These are phyloP conservation scores for Talaromyces ruber DNA, from an alignment of 495 filamentous ascomycete species.

Conservation along the genomic window DNA sequence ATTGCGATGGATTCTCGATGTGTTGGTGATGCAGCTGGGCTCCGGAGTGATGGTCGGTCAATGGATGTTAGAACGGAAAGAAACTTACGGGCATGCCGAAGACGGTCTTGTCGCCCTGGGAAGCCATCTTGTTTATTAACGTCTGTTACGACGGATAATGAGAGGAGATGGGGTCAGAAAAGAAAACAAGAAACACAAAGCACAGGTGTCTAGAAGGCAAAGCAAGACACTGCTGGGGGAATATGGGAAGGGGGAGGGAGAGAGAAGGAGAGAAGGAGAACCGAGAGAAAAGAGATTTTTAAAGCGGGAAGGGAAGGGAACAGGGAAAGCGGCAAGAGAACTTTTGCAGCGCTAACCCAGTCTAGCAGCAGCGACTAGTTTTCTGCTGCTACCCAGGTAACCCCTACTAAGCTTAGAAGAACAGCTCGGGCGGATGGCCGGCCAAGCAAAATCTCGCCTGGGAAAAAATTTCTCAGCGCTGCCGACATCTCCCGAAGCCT, in stretches of 20 bases:
- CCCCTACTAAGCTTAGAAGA: conserved; percentile 10
- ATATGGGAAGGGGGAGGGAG: conserved; percentile 22
- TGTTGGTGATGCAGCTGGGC: conserved; percentile 1
- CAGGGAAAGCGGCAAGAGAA: conserved; percentile 10
- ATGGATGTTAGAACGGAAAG: conserved; percentile 2
- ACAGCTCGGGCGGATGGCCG: conserved; percentile 13
- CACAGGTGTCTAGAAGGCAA: conserved; percentile 26
- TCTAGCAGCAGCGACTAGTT: conserved; percentile 11
- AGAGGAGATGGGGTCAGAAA: conserved; percentile 14
- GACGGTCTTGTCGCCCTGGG: conserved; percentile 62
- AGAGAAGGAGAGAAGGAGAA: conserved; percentile 26
- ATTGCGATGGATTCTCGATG: conserved; percentile 1
- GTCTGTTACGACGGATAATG: conserved; percentile 15
- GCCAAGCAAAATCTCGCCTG: not conserved
- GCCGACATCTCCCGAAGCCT: conserved; percentile 39
- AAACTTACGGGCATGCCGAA: conserved; percentile 73
- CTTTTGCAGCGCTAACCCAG: conserved; percentile 17
- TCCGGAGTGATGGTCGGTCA: not conserved
- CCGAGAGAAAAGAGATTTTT: conserved; percentile 34
- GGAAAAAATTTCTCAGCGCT: conserved; percentile 8
- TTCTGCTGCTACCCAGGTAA: conserved; percentile 1
- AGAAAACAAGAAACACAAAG: conserved; percentile 27
- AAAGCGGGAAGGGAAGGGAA: conserved; percentile 32
- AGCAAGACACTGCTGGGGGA: conserved; percentile 30
- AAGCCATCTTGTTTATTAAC: conserved; percentile 40